A percentile compares a stretch with the other conserved stretches of the same genome.
Evolutionary conservation across 768 basidiomycete species (phyloP).

Genomic region (Ramaria sp.): DNA sequence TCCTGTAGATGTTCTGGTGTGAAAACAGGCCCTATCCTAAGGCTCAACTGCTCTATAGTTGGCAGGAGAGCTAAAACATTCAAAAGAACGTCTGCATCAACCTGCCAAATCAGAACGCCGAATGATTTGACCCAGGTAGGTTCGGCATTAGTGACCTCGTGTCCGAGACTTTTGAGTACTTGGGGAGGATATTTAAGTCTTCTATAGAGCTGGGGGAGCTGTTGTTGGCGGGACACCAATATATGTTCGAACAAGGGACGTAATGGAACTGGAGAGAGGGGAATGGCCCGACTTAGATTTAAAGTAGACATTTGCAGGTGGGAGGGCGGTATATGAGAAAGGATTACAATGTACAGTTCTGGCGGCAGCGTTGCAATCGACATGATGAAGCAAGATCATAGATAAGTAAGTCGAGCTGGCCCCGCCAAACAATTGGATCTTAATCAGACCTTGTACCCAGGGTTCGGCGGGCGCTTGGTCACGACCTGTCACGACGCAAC

Average conservation of each 20-base stretch:
- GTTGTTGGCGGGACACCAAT: slow-evolving; percentile 36
- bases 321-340: slow-evolving; percentile 36
- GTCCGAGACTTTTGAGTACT: background rate
- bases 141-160: slow-evolving; percentile 8
- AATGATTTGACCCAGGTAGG: slow-evolving; percentile 37
- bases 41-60: slow-evolving; percentile 34
- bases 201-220: slow-evolving; percentile 45
- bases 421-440: background rate
- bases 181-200: slow-evolving; percentile 32
- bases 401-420: background rate
- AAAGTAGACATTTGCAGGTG: slow-evolving; percentile 43
- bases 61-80: slow-evolving; percentile 56
- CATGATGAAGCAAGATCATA: no score
- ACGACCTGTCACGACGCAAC: no score
- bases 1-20: slow-evolving; percentile 74
- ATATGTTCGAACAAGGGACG: slow-evolving; percentile 51
- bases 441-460: no score
- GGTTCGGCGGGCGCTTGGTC: no score
- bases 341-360: slow-evolving; percentile 55
- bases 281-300: slow-evolving; percentile 53
- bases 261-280: slow-evolving; percentile 44
- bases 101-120: slow-evolving; percentile 50
- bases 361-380: slow-evolving; percentile 39
- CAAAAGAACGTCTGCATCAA: slow-evolving; percentile 65
- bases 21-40: slow-evolving; percentile 74